Conservation (phyloP, 306 rosid genomes). For the Hippophae rhamnoides region DNA sequence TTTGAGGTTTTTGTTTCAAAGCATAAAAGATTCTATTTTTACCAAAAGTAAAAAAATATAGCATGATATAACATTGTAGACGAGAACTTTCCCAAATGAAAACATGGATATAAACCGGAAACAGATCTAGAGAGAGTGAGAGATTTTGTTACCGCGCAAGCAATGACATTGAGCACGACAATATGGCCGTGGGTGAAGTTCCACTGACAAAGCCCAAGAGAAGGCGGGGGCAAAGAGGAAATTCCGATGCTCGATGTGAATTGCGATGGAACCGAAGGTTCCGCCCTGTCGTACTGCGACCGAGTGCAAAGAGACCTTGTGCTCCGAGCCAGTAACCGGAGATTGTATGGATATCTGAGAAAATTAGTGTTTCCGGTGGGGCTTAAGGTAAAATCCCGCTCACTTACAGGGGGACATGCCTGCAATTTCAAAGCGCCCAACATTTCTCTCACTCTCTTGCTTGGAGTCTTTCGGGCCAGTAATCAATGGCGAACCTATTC, state of each 20-base stretch:
- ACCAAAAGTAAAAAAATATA: neutral
- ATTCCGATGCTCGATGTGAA: slow-evolving; percentile 47
- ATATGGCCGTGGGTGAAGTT: slow-evolving; percentile 57
- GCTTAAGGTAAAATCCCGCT: slow-evolving; percentile 1
- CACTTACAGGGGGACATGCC: slow-evolving; percentile 23
- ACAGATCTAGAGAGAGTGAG: neutral
- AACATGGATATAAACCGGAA: neutral
- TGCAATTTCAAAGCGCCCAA: slow-evolving; percentile 27
- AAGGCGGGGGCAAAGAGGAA: slow-evolving; percentile 18
- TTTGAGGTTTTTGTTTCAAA: neutral
- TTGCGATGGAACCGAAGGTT: slow-evolving; percentile 23
- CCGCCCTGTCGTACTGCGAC: slow-evolving; percentile 20
- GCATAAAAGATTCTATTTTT: neutral
- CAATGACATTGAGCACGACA: slow-evolving; percentile 49
- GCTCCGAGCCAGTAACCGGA: slow-evolving; percentile 16
- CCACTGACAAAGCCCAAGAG: slow-evolving; percentile 35
- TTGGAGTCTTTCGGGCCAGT: too few species aligned
- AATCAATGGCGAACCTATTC: too few species aligned
- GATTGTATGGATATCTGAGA: slow-evolving; percentile 16
- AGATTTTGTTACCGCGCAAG: slow-evolving; percentile 49
- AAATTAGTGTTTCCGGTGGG: slow-evolving; percentile 8
- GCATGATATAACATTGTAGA: neutral
- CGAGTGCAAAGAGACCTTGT: slow-evolving; percentile 21
- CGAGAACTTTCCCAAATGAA: neutral
- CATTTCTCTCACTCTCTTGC: slow-evolving; percentile 27